Conservation (phyloP, 495 filamentous ascomycete genomes). For the Neurospora intermedia region DNA sequence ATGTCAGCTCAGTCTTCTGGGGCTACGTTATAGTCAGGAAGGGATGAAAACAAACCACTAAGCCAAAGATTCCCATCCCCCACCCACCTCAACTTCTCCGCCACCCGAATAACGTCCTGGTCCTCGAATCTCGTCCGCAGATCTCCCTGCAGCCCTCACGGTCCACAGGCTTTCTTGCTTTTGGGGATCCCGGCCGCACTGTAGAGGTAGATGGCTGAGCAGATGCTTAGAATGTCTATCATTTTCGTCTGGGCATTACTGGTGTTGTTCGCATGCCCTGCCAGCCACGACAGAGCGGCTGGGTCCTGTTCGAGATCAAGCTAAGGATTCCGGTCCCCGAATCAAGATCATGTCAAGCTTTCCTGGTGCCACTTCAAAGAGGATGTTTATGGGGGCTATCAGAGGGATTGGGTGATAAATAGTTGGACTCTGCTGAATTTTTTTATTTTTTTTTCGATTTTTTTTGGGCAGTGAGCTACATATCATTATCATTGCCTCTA, state of each 20-base stretch:
- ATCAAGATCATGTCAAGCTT: conserved; percentile 42
- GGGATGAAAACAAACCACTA: conserved; percentile 35
- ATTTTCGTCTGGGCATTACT: conserved; percentile 5
- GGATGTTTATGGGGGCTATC: conserved; percentile 25
- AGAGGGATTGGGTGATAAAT: conserved; percentile 16
- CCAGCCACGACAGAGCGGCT: conserved; percentile 35
- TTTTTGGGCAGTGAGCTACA: no score
- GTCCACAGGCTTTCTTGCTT: conserved; percentile 39
- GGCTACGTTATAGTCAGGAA: not conserved
- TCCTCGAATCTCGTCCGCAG: conserved; percentile 36
- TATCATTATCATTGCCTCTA: not conserved
- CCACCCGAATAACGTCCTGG: conserved; percentile 28
- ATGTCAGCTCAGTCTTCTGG: not conserved
- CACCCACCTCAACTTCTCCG: conserved; percentile 37
- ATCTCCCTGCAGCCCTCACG: conserved; percentile 35
- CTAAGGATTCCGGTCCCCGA: conserved; percentile 42
- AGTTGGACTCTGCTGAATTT: conserved; percentile 30
- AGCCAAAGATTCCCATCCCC: conserved; percentile 52
- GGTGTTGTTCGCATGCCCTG: conserved; percentile 22
- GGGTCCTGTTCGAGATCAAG: conserved; percentile 13
- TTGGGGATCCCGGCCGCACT: conserved; percentile 41
- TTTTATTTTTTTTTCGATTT: not conserved
- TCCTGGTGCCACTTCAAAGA: conserved; percentile 34
- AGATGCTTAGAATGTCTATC: conserved; percentile 43
- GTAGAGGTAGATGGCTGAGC: conserved; percentile 40